A percentile compares a stretch with the other conserved stretches of the same genome.
phyloP scores from a whole-genome alignment of 2,329 filamentous ascomycete species.

The Chaetomium sp. region DNA sequence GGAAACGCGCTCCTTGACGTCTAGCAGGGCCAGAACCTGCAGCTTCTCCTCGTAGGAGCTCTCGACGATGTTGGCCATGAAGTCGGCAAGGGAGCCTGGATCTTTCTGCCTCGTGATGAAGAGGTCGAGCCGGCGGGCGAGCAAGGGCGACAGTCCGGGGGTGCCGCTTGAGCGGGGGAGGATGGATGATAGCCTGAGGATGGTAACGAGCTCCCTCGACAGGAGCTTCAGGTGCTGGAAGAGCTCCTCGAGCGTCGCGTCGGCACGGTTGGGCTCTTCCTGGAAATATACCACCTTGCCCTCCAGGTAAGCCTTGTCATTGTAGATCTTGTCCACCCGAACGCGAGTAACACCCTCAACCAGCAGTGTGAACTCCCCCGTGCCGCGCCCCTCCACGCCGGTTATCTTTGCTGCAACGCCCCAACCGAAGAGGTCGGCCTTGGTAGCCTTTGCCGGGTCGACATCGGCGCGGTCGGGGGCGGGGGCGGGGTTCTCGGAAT shows the following conservation, averaged over 20 bases:
- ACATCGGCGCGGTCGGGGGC: conserved; percentile 50
- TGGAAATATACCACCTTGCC: conserved; percentile 72
- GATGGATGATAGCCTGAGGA: conserved; percentile 83
- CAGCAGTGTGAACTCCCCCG: conserved; percentile 76
- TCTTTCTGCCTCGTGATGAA: conserved; percentile 85
- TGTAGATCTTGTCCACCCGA: conserved; percentile 70
- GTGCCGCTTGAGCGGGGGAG: conserved; percentile 68
- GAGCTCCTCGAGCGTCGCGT: conserved; percentile 66
- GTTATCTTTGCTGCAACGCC: conserved; percentile 80
- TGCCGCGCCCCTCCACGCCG: conserved; percentile 73
- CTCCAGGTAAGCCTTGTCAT: conserved; percentile 85
- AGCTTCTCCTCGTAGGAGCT: conserved; percentile 89
- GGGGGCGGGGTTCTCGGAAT: conserved; percentile 56
- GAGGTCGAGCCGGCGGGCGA: conserved; percentile 82
- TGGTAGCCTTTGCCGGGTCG: conserved; percentile 62
- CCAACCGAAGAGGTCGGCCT: conserved; percentile 76
- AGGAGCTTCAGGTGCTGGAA: conserved; percentile 82
- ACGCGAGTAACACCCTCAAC: conserved; percentile 85
- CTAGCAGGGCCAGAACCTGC: conserved; percentile 77
- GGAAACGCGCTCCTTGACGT: conserved; percentile 75
- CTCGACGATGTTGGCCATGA: conserved; percentile 93
- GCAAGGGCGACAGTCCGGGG: conserved; percentile 73
- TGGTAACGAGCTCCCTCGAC: conserved; percentile 81
- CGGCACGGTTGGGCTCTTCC: conserved; percentile 63
- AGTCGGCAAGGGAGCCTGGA: conserved; percentile 85